Conservation (phyloP, 768 basidiomycete species). For the Leucosporidium yakuticum region DNA sequence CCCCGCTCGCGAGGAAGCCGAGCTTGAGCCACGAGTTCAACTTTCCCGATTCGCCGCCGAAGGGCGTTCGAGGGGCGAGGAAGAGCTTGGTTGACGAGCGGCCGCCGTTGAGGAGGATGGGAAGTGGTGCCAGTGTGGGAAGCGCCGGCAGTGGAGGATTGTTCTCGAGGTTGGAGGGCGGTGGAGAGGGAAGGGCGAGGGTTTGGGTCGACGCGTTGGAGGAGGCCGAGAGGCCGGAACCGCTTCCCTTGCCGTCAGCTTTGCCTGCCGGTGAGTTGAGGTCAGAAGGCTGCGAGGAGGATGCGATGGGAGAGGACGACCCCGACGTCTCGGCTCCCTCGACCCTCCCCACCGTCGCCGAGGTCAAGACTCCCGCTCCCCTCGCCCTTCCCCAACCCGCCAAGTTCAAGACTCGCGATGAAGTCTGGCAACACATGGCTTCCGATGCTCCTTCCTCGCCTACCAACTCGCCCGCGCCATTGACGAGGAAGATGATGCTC, state of each 20-base stretch:
- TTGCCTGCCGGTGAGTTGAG: too few relatives aligned
- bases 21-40: constrained; percentile 30
- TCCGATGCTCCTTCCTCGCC: neutral
- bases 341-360: too few relatives aligned
- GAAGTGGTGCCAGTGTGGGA: neutral
- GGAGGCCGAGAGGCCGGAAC: constrained; percentile 1
- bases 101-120: neutral
- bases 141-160: neutral
- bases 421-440: constrained; percentile 6
- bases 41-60: constrained; percentile 26
- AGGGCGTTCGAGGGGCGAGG: neutral
- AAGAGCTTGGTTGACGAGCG: neutral
- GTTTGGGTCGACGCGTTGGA: constrained; percentile 9
- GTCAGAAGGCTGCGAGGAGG: neutral
- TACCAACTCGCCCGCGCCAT: constrained; percentile 2
- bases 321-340: neutral
- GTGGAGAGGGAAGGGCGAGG: neutral
- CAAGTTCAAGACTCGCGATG: neutral
- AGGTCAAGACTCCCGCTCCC: too few relatives aligned
- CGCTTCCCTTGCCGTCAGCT: too few relatives aligned
- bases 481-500: constrained; percentile 12
- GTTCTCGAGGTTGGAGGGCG: neutral
- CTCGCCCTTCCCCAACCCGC: too few relatives aligned
- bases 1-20: constrained; percentile 29
- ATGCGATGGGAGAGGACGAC: neutral